Evolutionary conservation across 352 stramenopile genomes (phyloP).

Genomic region (Phytophthora pisi): DNA sequence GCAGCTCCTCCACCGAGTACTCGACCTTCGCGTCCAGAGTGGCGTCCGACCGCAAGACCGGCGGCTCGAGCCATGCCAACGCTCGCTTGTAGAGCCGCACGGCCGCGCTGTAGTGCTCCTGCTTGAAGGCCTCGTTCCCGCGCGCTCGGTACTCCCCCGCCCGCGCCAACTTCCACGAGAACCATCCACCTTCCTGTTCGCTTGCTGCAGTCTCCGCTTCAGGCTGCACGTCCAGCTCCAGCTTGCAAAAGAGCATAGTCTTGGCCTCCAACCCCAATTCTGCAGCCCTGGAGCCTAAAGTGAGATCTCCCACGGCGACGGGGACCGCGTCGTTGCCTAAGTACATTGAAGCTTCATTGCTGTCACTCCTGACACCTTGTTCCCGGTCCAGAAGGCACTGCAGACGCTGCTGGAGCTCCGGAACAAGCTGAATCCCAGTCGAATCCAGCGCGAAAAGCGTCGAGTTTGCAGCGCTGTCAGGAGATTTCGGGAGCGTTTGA

Average conservation of each 20-base stretch:
- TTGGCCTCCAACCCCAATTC: constrained; percentile 26
- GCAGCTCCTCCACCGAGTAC: constrained; percentile 47
- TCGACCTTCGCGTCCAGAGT: constrained; percentile 33
- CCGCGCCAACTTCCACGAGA: constrained; percentile 54
- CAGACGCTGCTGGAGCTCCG: constrained; percentile 34
- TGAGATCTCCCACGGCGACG: constrained; percentile 36
- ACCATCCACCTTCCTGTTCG: constrained; percentile 37
- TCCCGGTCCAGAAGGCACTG: constrained; percentile 19
- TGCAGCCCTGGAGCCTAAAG: constrained; percentile 24
- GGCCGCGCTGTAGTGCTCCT: constrained; percentile 35
- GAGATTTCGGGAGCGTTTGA: constrained; percentile 4
- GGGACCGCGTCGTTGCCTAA: constrained; percentile 23
- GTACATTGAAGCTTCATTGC: background rate
- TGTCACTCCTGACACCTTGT: background rate
- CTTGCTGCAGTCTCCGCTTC: background rate
- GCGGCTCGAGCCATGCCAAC: constrained; percentile 62
- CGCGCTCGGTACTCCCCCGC: constrained; percentile 51
- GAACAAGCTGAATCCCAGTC: constrained; percentile 34
- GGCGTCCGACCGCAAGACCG: constrained; percentile 20
- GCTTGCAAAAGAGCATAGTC: constrained; percentile 34
- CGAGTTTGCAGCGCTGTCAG: constrained; percentile 9
- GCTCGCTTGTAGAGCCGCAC: constrained; percentile 55
- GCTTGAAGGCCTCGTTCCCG: constrained; percentile 66
- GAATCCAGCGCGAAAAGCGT: constrained; percentile 14
- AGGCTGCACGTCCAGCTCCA: constrained; percentile 26